Conservation (phyloP, 2,329 filamentous ascomycete genomes). For the Pyricularia grisea region DNA sequence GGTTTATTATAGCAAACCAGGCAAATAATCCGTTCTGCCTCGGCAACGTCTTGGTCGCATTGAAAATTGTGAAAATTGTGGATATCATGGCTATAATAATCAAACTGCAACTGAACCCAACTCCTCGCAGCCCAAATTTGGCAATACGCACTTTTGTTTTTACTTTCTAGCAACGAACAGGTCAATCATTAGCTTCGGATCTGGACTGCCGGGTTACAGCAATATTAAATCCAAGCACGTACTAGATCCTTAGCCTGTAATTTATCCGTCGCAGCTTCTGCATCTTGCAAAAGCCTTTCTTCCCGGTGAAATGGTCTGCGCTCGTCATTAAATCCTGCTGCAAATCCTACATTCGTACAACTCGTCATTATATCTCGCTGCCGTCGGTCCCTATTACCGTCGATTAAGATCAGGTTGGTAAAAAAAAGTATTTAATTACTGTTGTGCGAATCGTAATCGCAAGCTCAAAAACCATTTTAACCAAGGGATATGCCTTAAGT, state of each 20-base stretch:
- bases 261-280: slow-evolving; percentile 72
- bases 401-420: too few relatives aligned
- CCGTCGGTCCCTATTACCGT: too few relatives aligned
- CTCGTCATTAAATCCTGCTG: slow-evolving; percentile 51
- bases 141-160: slow-evolving; percentile 86
- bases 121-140: slow-evolving; percentile 87
- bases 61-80: slow-evolving; percentile 86
- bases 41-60: slow-evolving; percentile 68
- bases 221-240: slow-evolving; percentile 26
- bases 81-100: slow-evolving; percentile 89
- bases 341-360: too few relatives aligned
- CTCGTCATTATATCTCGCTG: too few relatives aligned
- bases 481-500: too few relatives aligned
- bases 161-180: slow-evolving; percentile 56
- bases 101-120: slow-evolving; percentile 94
- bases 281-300: slow-evolving; percentile 78
- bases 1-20: slow-evolving; percentile 71
- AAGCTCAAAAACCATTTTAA: too few relatives aligned
- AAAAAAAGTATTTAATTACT: too few relatives aligned
- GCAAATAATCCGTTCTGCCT: slow-evolving; percentile 71
- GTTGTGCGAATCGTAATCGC: too few relatives aligned
- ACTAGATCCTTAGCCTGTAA: slow-evolving; percentile 83
- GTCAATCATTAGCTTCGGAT: background rate
- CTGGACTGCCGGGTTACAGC: too few relatives aligned
- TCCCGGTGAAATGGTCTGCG: slow-evolving; percentile 87